These are phyloP conservation scores for Dunaliella sp. DNA, from an alignment of 139 green algal genomes.

Conservation along the genomic window DNA sequence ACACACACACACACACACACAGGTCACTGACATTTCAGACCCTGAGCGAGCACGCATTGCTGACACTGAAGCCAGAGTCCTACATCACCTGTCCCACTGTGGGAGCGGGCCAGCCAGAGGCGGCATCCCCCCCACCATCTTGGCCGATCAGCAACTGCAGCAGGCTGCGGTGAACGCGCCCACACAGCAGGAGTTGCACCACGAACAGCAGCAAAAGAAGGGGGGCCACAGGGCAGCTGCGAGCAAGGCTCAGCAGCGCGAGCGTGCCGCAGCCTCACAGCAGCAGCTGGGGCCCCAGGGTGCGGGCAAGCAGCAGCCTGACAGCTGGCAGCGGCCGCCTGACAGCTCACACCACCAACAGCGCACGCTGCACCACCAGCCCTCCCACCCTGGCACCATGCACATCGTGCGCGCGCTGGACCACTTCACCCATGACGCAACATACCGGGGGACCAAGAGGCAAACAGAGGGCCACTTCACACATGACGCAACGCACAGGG, in stretches of 20 bases:
- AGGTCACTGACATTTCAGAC: background rate
- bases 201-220: slow-evolving; percentile 5
- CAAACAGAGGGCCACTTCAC: too few species aligned
- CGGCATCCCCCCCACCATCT: background rate
- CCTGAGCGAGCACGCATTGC: background rate
- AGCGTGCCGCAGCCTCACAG: too few species aligned
- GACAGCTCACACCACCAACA: too few species aligned
- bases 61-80: background rate
- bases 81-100: slow-evolving; percentile 5
- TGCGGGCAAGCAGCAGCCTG: too few species aligned
- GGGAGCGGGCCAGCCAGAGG: slow-evolving; percentile 6
- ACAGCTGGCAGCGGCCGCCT: too few species aligned
- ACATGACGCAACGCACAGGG: background rate
- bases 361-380: too few species aligned
- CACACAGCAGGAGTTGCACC: slow-evolving; percentile 2
- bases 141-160: background rate
- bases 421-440: background rate
- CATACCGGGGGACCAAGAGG: background rate
- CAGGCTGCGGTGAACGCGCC: background rate
- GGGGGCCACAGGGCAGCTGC: background rate
- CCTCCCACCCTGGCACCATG: background rate
- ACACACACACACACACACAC: background rate
- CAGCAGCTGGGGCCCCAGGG: too few species aligned
- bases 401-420: background rate
- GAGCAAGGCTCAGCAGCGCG: background rate